A percentile compares a stretch with the other conserved stretches of the same genome.
Conservation (phyloP, 2,329 filamentous ascomycete species). For the Cordyceps tenuipes region DNA sequence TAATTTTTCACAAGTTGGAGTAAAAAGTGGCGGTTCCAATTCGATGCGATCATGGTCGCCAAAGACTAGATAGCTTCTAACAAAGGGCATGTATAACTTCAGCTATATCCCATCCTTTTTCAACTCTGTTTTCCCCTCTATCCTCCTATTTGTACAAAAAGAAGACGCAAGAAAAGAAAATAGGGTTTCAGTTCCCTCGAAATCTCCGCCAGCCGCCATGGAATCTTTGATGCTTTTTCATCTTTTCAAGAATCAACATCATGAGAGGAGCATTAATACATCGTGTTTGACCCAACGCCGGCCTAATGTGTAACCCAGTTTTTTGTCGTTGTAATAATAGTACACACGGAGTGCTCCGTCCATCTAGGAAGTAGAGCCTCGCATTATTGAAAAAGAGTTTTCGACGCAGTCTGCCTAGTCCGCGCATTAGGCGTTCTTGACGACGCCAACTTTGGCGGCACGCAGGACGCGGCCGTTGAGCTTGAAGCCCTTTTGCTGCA, state of each 20-base stretch:
- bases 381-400: background rate
- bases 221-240: background rate
- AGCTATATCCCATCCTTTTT: background rate
- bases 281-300: conserved; percentile 26
- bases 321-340: conserved; percentile 22
- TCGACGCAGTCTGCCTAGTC: conserved; percentile 1
- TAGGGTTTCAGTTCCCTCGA: no score
- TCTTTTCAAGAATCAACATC: conserved; percentile 22
- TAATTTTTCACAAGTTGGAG: background rate
- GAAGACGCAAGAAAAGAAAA: background rate
- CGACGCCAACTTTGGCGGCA: conserved; percentile 92
- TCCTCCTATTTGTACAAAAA: conserved; percentile 1
- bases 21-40: conserved; percentile 5
- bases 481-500: conserved; percentile 92
- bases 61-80: conserved; percentile 9
- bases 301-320: conserved; percentile 18
- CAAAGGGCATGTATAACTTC: conserved; percentile 4
- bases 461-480: conserved; percentile 85
- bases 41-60: conserved; percentile 1
- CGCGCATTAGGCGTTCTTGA: conserved; percentile 59
- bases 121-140: conserved; percentile 5
- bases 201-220: conserved; percentile 3
- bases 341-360: conserved; percentile 22
- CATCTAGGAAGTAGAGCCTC: background rate
- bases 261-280: conserved; percentile 41